Evolutionary conservation across 768 basidiomycete genomes (phyloP).

Genomic region (Auriscalpium orientale): DNA sequence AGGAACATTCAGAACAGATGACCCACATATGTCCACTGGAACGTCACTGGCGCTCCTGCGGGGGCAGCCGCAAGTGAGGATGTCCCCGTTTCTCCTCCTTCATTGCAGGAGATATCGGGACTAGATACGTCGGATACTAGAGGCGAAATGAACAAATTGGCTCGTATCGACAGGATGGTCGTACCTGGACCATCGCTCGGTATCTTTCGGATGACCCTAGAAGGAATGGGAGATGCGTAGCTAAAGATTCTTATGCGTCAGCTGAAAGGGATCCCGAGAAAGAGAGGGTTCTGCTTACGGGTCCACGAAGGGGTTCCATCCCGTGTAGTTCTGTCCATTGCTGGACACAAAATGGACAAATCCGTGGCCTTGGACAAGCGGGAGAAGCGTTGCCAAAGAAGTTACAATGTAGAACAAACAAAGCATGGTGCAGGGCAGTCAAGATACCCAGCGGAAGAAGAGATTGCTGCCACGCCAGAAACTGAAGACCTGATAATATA

Average conservation of each 20-base stretch:
- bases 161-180: slow-evolving; percentile 1
- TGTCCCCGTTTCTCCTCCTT: slow-evolving; percentile 28
- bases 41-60: slow-evolving; percentile 35
- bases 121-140: slow-evolving; percentile 21
- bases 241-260: slow-evolving; percentile 3
- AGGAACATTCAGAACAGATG: neutral
- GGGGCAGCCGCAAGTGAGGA: slow-evolving; percentile 28
- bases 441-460: neutral
- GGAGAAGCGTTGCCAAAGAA: neutral
- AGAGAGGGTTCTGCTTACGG: slow-evolving; percentile 14
- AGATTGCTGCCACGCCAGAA: too few species aligned
- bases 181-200: slow-evolving; percentile 24
- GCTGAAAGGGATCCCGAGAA: neutral
- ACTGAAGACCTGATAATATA: too few species aligned
- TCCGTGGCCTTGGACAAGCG: slow-evolving; percentile 19
- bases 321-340: slow-evolving; percentile 17
- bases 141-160: neutral
- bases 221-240: slow-evolving; percentile 18
- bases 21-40: slow-evolving; percentile 35
- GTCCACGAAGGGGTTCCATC: slow-evolving; percentile 21
- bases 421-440: neutral
- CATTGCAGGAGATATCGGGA: slow-evolving; percentile 37
- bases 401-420: neutral
- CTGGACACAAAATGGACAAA: slow-evolving; percentile 15
- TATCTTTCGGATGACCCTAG: slow-evolving; percentile 23